Evolutionary conservation across 495 filamentous ascomycete species (phyloP), one percentile per base, ranked within the genome.

Genomic region (Mycothermus thermophilus): DNA sequence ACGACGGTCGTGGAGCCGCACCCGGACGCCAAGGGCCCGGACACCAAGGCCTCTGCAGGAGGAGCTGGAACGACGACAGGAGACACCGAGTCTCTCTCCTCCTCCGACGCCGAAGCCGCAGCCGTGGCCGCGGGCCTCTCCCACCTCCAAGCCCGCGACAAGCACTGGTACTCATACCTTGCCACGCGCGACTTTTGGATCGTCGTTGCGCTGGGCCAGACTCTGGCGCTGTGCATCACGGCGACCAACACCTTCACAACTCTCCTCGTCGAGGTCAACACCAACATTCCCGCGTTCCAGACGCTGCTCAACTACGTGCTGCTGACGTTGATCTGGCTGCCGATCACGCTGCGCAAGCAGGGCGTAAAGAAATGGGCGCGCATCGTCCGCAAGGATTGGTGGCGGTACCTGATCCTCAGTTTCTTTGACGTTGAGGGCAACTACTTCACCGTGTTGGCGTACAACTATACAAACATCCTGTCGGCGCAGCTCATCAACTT

Each of bases 401-500:
- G 90, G 90, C 84, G 84, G 59, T 97, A 95, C 54, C 71, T 92
- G 48, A 83, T 96, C 49, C 71, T 97, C 25, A 73, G 78, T 19
- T 93, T 95, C 63, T 70, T 86, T 27, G 90, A 97, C 49, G 90
- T 96, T 30, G 72, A 94, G 62, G 90, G 90, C 27, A 97, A 97
- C 60, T 97, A 94, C 66, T 95, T 96, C 58, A 79, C 81, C 42
- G 90, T 97, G 29, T 72, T 95, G 16, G 90, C 86, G 25, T 96
- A 94, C 65, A 71, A 80, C 18, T 92, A 94, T 59, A 92, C 86
- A 31, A 90, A 77, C 50, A 79, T 87, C 54, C 72, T 90, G 20
- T 90, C 82, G 34, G 86, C 83, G 7, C 87, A 95, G 61, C 69
- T 97, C 21, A 86, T 97, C 59, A 93, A 93, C 67, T 96, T 97